Evolutionary conservation across 306 rosid genomes (phyloP).

Genomic region (Vigna radiata): DNA sequence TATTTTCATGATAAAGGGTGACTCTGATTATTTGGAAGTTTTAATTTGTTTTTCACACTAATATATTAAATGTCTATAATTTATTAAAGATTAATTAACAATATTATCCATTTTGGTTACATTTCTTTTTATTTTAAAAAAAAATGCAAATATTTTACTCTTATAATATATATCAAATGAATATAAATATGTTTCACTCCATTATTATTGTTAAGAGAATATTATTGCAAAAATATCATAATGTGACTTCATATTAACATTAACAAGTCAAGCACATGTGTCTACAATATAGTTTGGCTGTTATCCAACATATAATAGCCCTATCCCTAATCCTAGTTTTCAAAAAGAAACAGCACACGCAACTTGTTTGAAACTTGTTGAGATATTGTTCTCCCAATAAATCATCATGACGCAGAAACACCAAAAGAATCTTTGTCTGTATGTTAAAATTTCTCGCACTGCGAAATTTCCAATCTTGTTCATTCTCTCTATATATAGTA

Average conservation of each 20-base stretch:
- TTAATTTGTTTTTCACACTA: no score
- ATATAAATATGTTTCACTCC: no score
- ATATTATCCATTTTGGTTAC: no score
- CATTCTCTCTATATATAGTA: constrained; percentile 52
- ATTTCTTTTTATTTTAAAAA: no score
- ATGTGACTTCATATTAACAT: neutral
- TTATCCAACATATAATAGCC: neutral
- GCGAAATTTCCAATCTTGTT: neutral
- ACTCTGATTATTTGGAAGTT: no score
- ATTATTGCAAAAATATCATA: no score
- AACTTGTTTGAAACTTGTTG: neutral
- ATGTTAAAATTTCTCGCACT: neutral
- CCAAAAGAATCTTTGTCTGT: neutral
- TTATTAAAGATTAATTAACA: no score
- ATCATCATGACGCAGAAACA: neutral
- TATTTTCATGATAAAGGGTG: no score
- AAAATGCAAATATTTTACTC: no score
- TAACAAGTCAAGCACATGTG: neutral
- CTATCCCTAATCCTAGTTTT: neutral
- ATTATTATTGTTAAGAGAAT: no score
- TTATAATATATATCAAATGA: no score
- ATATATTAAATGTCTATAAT: no score
- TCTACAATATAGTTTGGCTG: neutral
- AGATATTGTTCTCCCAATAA: neutral
- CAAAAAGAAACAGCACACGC: constrained; percentile 10